Conservation (phyloP, 2,329 filamentous ascomycete species). For the Nakataea oryzae region DNA sequence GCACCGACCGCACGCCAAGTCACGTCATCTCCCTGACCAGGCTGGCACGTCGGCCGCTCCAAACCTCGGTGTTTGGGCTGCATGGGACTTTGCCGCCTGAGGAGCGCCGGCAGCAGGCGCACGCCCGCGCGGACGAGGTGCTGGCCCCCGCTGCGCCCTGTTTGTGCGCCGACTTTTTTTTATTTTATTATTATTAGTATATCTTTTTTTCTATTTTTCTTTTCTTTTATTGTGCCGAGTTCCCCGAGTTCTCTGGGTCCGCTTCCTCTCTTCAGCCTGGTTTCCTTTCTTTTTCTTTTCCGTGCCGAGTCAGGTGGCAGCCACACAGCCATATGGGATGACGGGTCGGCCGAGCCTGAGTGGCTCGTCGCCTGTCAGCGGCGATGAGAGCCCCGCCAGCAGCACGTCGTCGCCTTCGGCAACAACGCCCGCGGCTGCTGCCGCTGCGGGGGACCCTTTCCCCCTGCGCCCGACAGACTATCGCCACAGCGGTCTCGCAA, state of each 20-base stretch:
- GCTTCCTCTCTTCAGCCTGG: not conserved
- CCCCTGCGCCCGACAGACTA: not conserved
- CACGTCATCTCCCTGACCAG: not conserved
- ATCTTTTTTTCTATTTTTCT: not conserved
- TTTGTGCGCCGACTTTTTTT: too few relatives aligned
- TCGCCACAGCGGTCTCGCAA: not conserved
- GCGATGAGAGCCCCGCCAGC: not conserved
- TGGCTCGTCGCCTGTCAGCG: not conserved
- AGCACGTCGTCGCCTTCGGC: not conserved
- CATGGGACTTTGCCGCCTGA: not conserved
- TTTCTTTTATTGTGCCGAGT: not conserved
- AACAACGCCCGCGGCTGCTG: not conserved
- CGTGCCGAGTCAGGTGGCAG: not conserved
- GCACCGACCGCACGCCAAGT: not conserved
- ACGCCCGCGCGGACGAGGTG: not conserved
- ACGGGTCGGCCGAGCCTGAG: not conserved
- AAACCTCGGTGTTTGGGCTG: slow-evolving; percentile 5
- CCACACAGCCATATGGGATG: not conserved
- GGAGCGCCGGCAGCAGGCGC: not conserved
- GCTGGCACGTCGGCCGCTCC: slow-evolving; percentile 9
- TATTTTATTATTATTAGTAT: not conserved
- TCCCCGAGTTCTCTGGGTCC: not conserved
- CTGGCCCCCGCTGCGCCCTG: too few relatives aligned
- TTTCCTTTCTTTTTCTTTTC: not conserved
- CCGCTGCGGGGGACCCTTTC: not conserved